These are phyloP conservation scores for Ganoderma resinaceum DNA, from an alignment of 1,284 basidiomycete species.

Conservation along the genomic window DNA sequence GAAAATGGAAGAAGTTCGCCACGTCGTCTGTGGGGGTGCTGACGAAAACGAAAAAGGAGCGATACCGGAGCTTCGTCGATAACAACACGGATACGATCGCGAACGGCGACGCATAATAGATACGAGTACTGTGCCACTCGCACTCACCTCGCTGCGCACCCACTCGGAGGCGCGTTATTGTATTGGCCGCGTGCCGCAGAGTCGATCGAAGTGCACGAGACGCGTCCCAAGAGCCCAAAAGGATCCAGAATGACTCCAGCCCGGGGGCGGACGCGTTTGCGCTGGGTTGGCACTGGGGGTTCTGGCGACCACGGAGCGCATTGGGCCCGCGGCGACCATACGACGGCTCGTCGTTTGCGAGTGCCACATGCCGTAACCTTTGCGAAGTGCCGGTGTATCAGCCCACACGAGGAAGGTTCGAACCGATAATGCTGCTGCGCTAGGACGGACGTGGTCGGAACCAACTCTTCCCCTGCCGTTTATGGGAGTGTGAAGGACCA, in stretches of 20 bases:
- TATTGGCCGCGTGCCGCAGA: neutral
- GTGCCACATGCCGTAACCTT: constrained; percentile 1
- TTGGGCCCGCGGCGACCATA: neutral
- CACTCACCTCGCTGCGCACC: no score
- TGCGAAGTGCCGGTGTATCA: neutral
- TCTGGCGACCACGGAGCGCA: neutral
- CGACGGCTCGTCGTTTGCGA: neutral
- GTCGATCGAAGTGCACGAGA: neutral
- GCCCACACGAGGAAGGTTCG: neutral
- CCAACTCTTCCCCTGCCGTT: neutral
- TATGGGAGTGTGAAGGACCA: neutral
- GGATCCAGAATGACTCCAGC: constrained; percentile 2
- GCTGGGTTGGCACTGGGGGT: neutral
- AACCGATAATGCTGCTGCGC: neutral
- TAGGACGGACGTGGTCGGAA: neutral
- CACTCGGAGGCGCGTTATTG: no score
- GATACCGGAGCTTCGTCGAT: neutral
- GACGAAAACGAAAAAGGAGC: neutral
- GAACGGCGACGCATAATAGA: neutral
- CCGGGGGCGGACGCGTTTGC: neutral
- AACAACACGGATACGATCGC: neutral
- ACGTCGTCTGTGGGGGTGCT: no score
- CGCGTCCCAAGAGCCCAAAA: neutral
- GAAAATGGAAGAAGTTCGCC: no score
- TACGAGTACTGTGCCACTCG: neutral